Evolutionary conservation across 108 stramenopile species (phyloP), one percentile per base, ranked within the genome.

Genomic region (Stephanodiscus minutulus): DNA sequence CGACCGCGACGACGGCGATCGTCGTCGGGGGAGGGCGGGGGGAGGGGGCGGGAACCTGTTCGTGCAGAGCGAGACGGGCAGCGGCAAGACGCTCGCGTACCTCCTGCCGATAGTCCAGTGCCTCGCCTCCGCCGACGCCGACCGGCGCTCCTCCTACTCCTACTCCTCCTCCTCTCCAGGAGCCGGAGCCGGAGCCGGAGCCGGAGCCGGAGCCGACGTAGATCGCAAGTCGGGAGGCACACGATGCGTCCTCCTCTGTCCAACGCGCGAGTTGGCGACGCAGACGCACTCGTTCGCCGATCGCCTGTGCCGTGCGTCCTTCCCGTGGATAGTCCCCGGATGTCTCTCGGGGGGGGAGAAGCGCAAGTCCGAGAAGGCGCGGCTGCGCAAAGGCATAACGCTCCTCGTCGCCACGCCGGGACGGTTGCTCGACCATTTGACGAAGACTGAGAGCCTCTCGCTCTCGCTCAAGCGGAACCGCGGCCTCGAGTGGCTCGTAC

Each of bases 371-470:
- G 98, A 99, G 86, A 99, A 99, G 87, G 91, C 94, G 17, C 79
- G 97, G 31, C 67, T 99, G 49, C 88, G 98, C 54, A 97, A 96
- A 71, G 98, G 98, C 0, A 75, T 98, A 39, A 74, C 82, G 5
- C 76, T 99, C 1, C 52, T 99, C 11, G 95, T 98, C n/a, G 96
- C 90, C n/a, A 99, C 98, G 44, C 98, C 98, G 7, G 98, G 98
- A 17, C 82, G 98, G 17, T 64, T 98, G 24, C 69, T 98, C 61
- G 98, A 99, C 77, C 98, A 99, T 69, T 81, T 99, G 59, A 46
- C 81, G 67, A 86, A 89, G 67, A 98, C 97, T 17, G 87, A 93
- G 66, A 83, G 86, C 12, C 84, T 97, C 28, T 61, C 86, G 25
- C 64, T 82, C 31, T 81, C 86, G 25, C 71, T 96, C 43, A 87